Evolutionary conservation across 148 eudicot genomes (phyloP).

Genomic region (Rhododendron griersonianum): DNA sequence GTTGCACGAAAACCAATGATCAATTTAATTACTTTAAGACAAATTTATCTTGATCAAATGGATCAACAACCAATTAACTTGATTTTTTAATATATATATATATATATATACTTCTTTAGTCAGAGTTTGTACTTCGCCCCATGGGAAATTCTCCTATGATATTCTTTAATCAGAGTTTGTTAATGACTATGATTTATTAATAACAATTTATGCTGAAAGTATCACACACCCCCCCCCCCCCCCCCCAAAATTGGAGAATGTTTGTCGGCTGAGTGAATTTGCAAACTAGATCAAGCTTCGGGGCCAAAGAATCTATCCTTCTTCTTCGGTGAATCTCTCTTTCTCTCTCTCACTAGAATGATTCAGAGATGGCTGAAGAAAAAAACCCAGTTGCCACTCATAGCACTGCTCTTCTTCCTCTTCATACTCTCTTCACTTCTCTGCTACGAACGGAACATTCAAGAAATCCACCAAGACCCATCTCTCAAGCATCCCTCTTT

Average conservation of each 20-base stretch:
- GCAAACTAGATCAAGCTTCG: neutral
- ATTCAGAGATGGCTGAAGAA: conserved; percentile 52
- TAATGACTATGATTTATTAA: neutral
- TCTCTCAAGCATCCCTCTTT: conserved; percentile 6
- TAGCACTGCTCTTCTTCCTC: conserved; percentile 46
- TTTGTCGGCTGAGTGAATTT: neutral
- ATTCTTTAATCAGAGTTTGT: neutral
- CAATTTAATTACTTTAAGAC: too few species aligned
- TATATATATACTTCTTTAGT: too few species aligned
- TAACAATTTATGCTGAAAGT: neutral
- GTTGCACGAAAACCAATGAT: too few species aligned
- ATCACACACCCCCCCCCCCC: too few species aligned
- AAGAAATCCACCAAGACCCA: conserved; percentile 28
- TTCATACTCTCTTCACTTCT: conserved; percentile 49
- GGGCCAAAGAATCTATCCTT: neutral
- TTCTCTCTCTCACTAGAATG: conserved; percentile 19
- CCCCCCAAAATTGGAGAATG: neutral
- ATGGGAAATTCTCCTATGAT: too few species aligned
- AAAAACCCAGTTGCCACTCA: conserved; percentile 44
- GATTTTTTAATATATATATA: neutral
- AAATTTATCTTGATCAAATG: too few species aligned
- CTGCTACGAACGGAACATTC: conserved; percentile 51
- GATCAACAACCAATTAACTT: too few species aligned
- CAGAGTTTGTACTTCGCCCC: too few species aligned
- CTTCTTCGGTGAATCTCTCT: neutral